Conservation (phyloP, 257 asterid genomes). For the Nicotiana sylvestris region DNA sequence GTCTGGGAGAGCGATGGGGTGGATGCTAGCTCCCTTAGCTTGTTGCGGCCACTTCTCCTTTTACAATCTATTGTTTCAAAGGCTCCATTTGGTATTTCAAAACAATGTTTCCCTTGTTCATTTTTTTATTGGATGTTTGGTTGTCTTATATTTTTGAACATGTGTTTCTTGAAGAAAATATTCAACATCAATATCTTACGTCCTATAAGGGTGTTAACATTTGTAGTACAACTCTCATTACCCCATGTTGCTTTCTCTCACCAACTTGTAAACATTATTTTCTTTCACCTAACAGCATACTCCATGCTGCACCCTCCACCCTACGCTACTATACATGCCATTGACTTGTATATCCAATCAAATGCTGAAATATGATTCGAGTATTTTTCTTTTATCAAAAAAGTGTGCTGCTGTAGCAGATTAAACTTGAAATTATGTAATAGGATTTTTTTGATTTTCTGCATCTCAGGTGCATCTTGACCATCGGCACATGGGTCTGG, state of each 20-base stretch:
- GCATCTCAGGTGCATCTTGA: conserved; percentile 85
- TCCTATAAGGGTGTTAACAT: background rate
- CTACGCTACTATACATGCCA: background rate
- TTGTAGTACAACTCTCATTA: background rate
- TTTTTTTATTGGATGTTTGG: background rate
- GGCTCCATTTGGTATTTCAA: background rate
- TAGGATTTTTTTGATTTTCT: background rate
- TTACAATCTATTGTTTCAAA: background rate
- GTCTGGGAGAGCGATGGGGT: background rate
- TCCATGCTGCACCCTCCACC: background rate
- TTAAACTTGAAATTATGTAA: background rate
- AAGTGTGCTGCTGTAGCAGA: too few relatives aligned
- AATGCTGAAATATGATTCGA: background rate
- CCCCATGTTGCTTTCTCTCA: background rate
- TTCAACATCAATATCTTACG: background rate
- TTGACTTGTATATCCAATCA: background rate
- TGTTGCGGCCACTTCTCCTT: background rate
- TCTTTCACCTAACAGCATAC: background rate
- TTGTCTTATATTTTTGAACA: background rate
- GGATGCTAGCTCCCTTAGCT: background rate
- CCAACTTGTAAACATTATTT: background rate
- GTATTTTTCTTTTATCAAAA: background rate
- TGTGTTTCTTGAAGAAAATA: background rate
- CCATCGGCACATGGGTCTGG: conserved; percentile 92
- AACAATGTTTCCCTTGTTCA: background rate